These are phyloP conservation scores for Mycena maculata DNA, from an alignment of 768 basidiomycete species.

Conservation along the genomic window DNA sequence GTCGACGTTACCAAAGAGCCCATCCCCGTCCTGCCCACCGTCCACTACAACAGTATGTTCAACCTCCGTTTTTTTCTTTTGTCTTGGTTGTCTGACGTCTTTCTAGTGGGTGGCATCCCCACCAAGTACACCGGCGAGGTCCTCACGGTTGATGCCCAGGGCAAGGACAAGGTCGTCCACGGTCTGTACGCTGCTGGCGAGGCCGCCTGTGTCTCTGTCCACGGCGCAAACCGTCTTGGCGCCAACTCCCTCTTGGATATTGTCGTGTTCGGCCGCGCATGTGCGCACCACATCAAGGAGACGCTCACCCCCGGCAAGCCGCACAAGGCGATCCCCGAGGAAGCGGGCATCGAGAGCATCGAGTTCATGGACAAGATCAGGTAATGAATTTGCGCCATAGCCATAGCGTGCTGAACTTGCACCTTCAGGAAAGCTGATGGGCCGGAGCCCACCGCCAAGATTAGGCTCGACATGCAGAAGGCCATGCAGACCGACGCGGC, in stretches of 20 bases:
- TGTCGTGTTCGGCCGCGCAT: slow-evolving; percentile 99
- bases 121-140: slow-evolving; percentile 99
- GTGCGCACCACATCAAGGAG: slow-evolving; percentile 96
- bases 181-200: slow-evolving; percentile 99
- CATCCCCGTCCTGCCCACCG: slow-evolving; percentile 97
- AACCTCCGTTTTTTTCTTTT: neutral
- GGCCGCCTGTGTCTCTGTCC: slow-evolving; percentile 98
- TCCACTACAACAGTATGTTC: slow-evolving; percentile 95
- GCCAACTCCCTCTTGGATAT: slow-evolving; percentile 99
- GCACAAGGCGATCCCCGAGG: slow-evolving; percentile 88
- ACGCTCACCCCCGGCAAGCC: slow-evolving; percentile 90
- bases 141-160: slow-evolving; percentile 86
- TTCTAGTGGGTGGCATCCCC: slow-evolving; percentile 97
- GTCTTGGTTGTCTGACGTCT: slow-evolving; percentile 32
- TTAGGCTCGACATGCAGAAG: slow-evolving; percentile 97
- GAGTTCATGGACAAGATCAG: slow-evolving; percentile 91
- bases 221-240: slow-evolving; percentile 98
- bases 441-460: slow-evolving; percentile 86
- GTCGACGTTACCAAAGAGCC: slow-evolving; percentile 99
- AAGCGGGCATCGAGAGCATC: slow-evolving; percentile 86
- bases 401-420: slow-evolving; percentile 2
- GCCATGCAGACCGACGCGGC: slow-evolving; percentile 98
- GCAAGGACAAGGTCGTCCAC: slow-evolving; percentile 94
- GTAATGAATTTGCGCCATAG: slow-evolving; percentile 47
- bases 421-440: slow-evolving; percentile 83